These are phyloP conservation scores for Ogataea degrootiae DNA, from an alignment of 805 yeast species.

Conservation along the genomic window DNA sequence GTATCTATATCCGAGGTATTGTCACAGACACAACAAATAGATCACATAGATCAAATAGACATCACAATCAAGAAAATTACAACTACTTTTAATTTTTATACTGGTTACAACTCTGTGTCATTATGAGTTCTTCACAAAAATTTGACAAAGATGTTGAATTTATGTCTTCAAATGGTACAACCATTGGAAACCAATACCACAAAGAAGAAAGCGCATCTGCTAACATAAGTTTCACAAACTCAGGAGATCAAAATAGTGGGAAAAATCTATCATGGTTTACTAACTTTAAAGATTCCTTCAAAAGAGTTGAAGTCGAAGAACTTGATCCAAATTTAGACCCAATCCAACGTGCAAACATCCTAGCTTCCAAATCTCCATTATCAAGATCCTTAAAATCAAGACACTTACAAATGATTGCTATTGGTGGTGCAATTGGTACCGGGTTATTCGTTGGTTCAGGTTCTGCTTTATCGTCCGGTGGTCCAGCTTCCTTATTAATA, in stretches of 20 bases:
- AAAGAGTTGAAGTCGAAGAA: conserved; percentile 23
- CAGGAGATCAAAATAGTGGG: neutral
- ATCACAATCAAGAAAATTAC: too few species aligned
- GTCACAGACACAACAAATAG: too few species aligned
- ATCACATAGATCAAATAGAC: too few species aligned
- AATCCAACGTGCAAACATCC: conserved; percentile 36
- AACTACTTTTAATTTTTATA: too few species aligned
- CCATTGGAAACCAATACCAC: too few species aligned
- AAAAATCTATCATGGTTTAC: neutral
- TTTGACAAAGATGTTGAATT: too few species aligned
- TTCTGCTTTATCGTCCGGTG: conserved; percentile 49
- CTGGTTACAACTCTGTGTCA: too few species aligned
- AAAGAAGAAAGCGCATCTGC: neutral
- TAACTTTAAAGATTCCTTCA: conserved; percentile 20
- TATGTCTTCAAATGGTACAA: too few species aligned
- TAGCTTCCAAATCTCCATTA: conserved; percentile 41
- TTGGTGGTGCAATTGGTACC: conserved; percentile 75
- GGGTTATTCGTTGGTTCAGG: conserved; percentile 72
- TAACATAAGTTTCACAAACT: neutral
- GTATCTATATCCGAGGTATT: too few species aligned
- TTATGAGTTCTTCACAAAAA: too few species aligned
- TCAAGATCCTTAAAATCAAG: conserved; percentile 48
- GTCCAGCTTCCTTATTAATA: conserved; percentile 62
- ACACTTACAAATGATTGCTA: conserved; percentile 69
- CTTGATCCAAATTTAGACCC: conserved; percentile 35